Percentiles rank a stretch among this genome's conserved stretches.
phyloP scores from a whole-genome alignment of 1,139 yeast genomes.

The Lodderomyces metapsilosis region DNA sequence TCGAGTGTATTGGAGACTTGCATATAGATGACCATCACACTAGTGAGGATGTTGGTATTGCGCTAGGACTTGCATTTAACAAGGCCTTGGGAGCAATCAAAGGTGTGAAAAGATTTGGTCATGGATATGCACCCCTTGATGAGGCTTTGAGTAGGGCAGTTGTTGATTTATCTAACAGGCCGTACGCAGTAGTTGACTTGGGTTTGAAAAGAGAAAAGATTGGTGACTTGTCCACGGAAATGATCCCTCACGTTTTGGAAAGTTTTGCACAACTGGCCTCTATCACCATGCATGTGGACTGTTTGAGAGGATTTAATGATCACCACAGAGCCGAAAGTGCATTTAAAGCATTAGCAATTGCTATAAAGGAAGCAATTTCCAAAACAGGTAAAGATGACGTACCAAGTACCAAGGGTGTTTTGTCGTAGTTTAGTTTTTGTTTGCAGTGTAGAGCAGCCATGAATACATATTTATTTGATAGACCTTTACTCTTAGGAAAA shows the following conservation, averaged over 20 bases:
- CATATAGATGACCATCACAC: slow-evolving; percentile 98
- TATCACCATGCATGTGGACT: slow-evolving; percentile 90
- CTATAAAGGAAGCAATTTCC: slow-evolving; percentile 81
- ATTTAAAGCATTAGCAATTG: slow-evolving; percentile 91
- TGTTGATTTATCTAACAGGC: slow-evolving; percentile 89
- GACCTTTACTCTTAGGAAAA: no score
- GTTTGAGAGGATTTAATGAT: slow-evolving; percentile 88
- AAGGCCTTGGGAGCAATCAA: slow-evolving; percentile 84
- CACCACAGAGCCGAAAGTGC: slow-evolving; percentile 97
- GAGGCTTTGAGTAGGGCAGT: slow-evolving; percentile 95
- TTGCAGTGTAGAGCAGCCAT: background rate
- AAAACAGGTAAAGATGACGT: slow-evolving; percentile 85
- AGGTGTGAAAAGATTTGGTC: slow-evolving; percentile 93
- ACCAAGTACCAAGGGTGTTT: slow-evolving; percentile 95
- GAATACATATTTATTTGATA: background rate
- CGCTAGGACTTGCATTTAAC: slow-evolving; percentile 86
- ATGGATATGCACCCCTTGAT: slow-evolving; percentile 92
- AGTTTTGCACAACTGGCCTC: slow-evolving; percentile 92
- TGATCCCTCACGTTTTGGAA: slow-evolving; percentile 95
- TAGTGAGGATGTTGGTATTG: slow-evolving; percentile 92
- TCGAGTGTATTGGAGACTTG: slow-evolving; percentile 90
- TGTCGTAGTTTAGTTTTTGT: slow-evolving; percentile 39
- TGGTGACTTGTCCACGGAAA: slow-evolving; percentile 89
- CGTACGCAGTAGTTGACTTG: slow-evolving; percentile 84
- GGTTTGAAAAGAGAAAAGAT: slow-evolving; percentile 90